These are phyloP conservation scores for Hansfordia pulvinata DNA, from an alignment of 2,329 filamentous ascomycete genomes.

Conservation along the genomic window DNA sequence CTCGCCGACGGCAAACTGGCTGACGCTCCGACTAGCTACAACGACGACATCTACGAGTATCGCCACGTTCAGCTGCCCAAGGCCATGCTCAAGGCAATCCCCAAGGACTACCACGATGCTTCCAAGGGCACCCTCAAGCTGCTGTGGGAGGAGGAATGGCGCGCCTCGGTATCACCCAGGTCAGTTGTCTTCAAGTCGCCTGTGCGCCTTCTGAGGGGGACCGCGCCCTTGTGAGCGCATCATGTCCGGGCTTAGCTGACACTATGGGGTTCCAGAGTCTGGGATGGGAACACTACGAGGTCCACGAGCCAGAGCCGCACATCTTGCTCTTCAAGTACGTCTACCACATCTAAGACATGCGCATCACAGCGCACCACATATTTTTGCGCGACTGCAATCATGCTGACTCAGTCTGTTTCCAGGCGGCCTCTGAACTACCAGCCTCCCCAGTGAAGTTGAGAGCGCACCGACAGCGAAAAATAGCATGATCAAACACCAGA, in stretches of 20 bases:
- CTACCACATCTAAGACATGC: not conserved
- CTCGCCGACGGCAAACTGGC: too few relatives aligned
- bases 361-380: not conserved
- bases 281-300: slow-evolving; percentile 98
- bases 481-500: too few relatives aligned
- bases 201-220: too few relatives aligned
- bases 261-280: slow-evolving; percentile 52
- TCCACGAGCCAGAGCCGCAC: slow-evolving; percentile 96
- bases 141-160: slow-evolving; percentile 97
- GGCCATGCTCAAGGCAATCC: slow-evolving; percentile 94
- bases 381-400: not conserved
- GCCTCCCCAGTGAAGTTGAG: slow-evolving; percentile 42
- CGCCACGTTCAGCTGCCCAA: slow-evolving; percentile 96
- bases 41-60: slow-evolving; percentile 87
- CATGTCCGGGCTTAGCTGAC: too few relatives aligned
- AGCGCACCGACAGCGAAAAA: too few relatives aligned
- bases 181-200: too few relatives aligned
- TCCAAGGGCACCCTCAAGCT: slow-evolving; percentile 87
- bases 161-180: slow-evolving; percentile 94
- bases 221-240: too few relatives aligned
- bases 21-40: slow-evolving; percentile 64
- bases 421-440: slow-evolving; percentile 81
- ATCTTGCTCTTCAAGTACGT: slow-evolving; percentile 96
- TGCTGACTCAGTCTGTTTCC: slow-evolving; percentile 4
- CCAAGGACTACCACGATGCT: slow-evolving; percentile 84